Evolutionary conservation across 129 eudicot genomes (phyloP).

Genomic region (Chrysanthemum lavandulifolium): DNA sequence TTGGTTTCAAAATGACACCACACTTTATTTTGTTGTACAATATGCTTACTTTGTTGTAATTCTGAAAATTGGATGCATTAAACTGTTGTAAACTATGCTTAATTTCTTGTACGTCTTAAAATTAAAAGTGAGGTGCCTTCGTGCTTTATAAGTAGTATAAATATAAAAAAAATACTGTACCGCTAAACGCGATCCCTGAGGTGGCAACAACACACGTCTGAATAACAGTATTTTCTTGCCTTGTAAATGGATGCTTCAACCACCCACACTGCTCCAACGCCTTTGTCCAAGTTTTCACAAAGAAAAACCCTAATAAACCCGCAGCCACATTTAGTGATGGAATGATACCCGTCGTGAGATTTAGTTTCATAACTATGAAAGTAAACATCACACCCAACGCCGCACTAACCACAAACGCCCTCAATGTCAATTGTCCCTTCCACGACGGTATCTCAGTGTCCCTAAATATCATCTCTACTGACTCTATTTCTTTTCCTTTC

Average conservation of each 20-base stretch:
- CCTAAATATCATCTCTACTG: slow-evolving; percentile 46
- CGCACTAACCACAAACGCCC: slow-evolving; percentile 60
- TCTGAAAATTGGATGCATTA: too few relatives aligned
- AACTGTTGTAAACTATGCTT: too few relatives aligned
- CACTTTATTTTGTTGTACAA: too few relatives aligned
- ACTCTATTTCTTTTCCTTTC: slow-evolving; percentile 30
- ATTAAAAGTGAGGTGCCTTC: too few relatives aligned
- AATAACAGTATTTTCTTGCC: slow-evolving; percentile 53
- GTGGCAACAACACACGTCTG: slow-evolving; percentile 51
- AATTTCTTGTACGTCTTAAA: too few relatives aligned
- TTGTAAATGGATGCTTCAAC: slow-evolving; percentile 46
- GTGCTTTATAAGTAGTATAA: too few relatives aligned
- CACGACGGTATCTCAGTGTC: slow-evolving; percentile 52
- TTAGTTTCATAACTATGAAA: slow-evolving; percentile 65
- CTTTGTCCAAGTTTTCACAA: slow-evolving; percentile 50
- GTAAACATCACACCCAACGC: slow-evolving; percentile 48
- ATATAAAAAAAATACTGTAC: slow-evolving; percentile 25
- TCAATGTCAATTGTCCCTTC: slow-evolving; percentile 52
- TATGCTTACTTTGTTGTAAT: too few relatives aligned
- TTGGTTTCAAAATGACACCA: too few relatives aligned
- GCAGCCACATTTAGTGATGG: slow-evolving; percentile 66
- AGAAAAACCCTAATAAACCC: slow-evolving; percentile 62
- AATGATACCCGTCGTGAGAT: slow-evolving; percentile 63
- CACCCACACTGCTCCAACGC: slow-evolving; percentile 32
- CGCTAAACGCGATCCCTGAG: slow-evolving; percentile 47